phyloP scores from a whole-genome alignment of 164 flowering plant genomes.

The Stephania cephalantha region DNA sequence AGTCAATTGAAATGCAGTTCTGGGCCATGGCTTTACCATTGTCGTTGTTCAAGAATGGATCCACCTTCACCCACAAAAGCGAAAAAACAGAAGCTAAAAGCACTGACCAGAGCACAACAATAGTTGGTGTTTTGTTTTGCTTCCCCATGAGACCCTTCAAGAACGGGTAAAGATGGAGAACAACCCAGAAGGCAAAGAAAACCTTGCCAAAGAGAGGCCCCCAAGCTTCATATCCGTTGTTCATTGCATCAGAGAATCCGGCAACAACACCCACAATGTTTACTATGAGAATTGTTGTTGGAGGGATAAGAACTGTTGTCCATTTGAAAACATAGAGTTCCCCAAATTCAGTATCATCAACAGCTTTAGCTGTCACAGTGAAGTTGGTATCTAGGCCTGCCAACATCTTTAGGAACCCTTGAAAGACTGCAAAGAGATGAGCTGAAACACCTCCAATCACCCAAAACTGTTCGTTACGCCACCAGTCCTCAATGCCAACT shows the following conservation, averaged over 20 bases:
- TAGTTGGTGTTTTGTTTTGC: constrained; percentile 84
- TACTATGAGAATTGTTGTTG: constrained; percentile 77
- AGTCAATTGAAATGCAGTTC: constrained; percentile 80
- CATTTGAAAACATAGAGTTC: constrained; percentile 86
- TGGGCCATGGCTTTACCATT: constrained; percentile 30
- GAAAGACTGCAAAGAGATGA: constrained; percentile 96
- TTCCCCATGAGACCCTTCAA: constrained; percentile 97
- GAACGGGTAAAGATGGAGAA: constrained; percentile 91
- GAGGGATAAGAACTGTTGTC: constrained; percentile 92
- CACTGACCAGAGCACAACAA: constrained; percentile 88
- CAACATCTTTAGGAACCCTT: constrained; percentile 81
- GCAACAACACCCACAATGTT: constrained; percentile 92
- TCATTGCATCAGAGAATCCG: constrained; percentile 87
- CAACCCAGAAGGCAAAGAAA: constrained; percentile 92
- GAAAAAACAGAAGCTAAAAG: constrained; percentile 91
- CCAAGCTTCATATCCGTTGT: constrained; percentile 91
- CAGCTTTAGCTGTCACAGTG: constrained; percentile 83
- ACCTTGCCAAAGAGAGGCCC: constrained; percentile 94
- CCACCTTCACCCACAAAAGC: constrained; percentile 85
- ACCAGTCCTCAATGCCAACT: constrained; percentile 78
- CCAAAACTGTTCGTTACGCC: constrained; percentile 99
- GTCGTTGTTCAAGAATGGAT: constrained; percentile 57
- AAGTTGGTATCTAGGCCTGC: constrained; percentile 95
- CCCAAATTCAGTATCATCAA: constrained; percentile 78
- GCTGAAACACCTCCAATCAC: constrained; percentile 99